Percentiles rank a stretch among this genome's conserved stretches.
These are phyloP conservation scores for Myxozyma neglecta DNA, from an alignment of 805 yeast species.

Conservation along the genomic window DNA sequence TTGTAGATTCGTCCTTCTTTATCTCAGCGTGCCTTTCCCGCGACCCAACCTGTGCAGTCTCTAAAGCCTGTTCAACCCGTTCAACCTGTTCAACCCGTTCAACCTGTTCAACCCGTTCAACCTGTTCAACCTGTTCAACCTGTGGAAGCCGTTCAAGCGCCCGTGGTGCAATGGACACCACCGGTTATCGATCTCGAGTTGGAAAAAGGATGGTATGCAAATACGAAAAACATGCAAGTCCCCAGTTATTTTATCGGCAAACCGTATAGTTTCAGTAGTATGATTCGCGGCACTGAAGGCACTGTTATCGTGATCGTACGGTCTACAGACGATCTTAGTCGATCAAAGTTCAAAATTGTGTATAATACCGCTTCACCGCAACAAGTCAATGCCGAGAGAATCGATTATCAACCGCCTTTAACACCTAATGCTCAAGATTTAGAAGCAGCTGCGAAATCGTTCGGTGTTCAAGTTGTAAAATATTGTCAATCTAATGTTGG, in stretches of 20 bases:
- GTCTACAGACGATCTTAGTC: conserved; percentile 38
- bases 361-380: conserved; percentile 41
- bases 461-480: conserved; percentile 39
- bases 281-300: conserved; percentile 27
- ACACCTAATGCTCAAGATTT: conserved; percentile 39
- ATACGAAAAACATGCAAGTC: conserved; percentile 23
- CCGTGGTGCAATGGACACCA: background rate
- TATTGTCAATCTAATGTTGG: conserved; percentile 42
- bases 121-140: background rate
- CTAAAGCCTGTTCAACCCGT: too few relatives aligned
- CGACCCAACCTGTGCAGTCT: too few relatives aligned
- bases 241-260: conserved; percentile 37
- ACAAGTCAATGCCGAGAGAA: conserved; percentile 40
- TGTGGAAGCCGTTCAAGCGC: background rate
- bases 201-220: conserved; percentile 33
- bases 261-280: conserved; percentile 31
- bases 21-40: background rate
- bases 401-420: conserved; percentile 46
- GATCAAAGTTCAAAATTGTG: conserved; percentile 37
- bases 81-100: background rate
- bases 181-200: conserved; percentile 34
- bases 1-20: conserved; percentile 2
- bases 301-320: conserved; percentile 36
- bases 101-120: background rate
- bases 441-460: conserved; percentile 32